Evolutionary conservation across 2,329 filamentous ascomycete genomes (phyloP).

Genomic region (Beauveria varroae): DNA sequence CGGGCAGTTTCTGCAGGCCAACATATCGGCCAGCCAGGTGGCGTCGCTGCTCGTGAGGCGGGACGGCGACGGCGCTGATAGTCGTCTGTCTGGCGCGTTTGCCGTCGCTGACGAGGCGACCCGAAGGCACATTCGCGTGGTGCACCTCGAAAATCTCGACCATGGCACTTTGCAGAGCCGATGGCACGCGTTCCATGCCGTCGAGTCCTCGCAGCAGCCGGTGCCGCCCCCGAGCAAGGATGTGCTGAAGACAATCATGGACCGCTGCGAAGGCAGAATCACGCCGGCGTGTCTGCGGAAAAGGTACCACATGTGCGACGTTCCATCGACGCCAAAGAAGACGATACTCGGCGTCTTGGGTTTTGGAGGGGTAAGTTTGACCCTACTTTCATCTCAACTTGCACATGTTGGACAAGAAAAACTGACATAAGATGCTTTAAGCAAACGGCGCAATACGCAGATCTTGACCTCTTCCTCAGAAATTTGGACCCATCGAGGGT

Average conservation of each 20-base stretch:
- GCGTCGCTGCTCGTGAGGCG: slow-evolving; percentile 39
- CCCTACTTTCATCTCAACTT: neutral
- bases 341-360: slow-evolving; percentile 57
- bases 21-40: slow-evolving; percentile 31
- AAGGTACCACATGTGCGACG: slow-evolving; percentile 35
- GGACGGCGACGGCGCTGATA: neutral
- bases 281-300: slow-evolving; percentile 38
- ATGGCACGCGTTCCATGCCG: neutral
- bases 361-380: slow-evolving; percentile 29
- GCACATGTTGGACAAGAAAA: neutral
- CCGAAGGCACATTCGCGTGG: neutral
- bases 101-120: neutral
- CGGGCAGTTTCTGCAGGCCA: slow-evolving; percentile 34
- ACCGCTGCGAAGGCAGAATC: slow-evolving; percentile 29
- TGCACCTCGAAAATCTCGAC: neutral
- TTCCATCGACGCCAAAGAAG: slow-evolving; percentile 48
- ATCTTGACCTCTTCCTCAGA: slow-evolving; percentile 49
- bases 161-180: neutral
- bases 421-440: neutral
- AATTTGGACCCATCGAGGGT: slow-evolving; percentile 43
- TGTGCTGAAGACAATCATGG: slow-evolving; percentile 11
- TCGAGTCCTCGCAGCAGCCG: neutral
- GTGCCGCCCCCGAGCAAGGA: neutral
- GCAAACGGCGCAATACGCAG: slow-evolving; percentile 44
- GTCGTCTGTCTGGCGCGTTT: neutral